Evolutionary conservation across 768 basidiomycete species (phyloP).

Genomic region (Rhizopogon rudus): DNA sequence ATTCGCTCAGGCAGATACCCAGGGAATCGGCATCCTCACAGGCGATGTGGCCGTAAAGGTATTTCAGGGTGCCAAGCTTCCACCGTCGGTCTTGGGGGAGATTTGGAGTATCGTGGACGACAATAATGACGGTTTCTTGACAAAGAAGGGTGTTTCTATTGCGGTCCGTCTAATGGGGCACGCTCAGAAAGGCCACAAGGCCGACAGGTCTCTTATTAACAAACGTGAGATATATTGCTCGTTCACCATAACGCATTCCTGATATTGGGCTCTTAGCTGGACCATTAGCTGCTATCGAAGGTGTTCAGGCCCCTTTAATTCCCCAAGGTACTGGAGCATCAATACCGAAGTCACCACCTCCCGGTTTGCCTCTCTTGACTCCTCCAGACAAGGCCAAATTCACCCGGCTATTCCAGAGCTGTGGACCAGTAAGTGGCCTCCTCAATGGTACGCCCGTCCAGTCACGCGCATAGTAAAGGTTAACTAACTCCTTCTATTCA

Average conservation of each 20-base stretch:
- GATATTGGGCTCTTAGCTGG: conserved; percentile 53
- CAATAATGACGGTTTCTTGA: conserved; percentile 90
- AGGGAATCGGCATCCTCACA: conserved; percentile 79
- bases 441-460: conserved; percentile 56
- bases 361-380: conserved; percentile 61
- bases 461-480: not conserved
- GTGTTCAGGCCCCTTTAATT: conserved; percentile 45
- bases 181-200: conserved; percentile 81
- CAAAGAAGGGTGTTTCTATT: conserved; percentile 80
- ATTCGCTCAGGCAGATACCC: conserved; percentile 67
- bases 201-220: conserved; percentile 54
- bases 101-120: conserved; percentile 93
- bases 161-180: conserved; percentile 91
- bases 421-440: conserved; percentile 70
- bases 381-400: conserved; percentile 85
- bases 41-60: conserved; percentile 89
- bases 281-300: conserved; percentile 76
- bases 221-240: conserved; percentile 53
- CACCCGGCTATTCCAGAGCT: conserved; percentile 66
- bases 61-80: conserved; percentile 79
- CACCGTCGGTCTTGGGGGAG: conserved; percentile 77
- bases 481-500: not conserved
- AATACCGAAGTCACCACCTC: conserved; percentile 56
- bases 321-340: conserved; percentile 55
- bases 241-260: conserved; percentile 4